Conservation (phyloP, 306 rosid genomes). For the Lagenaria siceraria region DNA sequence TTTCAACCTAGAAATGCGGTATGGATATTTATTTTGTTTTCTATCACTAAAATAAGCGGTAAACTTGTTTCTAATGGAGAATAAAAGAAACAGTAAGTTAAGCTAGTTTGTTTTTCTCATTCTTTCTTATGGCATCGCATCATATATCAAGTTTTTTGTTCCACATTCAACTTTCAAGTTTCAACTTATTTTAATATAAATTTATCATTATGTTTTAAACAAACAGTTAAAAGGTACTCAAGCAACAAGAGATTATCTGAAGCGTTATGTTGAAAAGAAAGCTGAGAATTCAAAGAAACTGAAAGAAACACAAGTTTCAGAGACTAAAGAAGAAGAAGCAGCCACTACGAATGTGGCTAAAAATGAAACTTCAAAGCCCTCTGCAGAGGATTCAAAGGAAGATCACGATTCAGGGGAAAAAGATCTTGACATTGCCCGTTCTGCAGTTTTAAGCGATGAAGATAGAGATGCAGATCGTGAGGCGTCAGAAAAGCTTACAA, state of each 20-base stretch:
- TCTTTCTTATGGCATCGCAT: not conserved
- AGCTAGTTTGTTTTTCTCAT: not conserved
- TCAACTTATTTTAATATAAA: not conserved
- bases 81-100: not conserved
- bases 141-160: not conserved
- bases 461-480: slow-evolving; percentile 72
- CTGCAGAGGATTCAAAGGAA: slow-evolving; percentile 41
- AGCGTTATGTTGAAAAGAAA: slow-evolving; percentile 59
- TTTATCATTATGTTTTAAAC: slow-evolving; percentile 11
- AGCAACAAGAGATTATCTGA: slow-evolving; percentile 55
- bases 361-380: slow-evolving; percentile 32
- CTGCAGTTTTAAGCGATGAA: slow-evolving; percentile 74
- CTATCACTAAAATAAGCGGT: not conserved
- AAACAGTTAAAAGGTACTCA: slow-evolving; percentile 63
- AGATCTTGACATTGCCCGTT: slow-evolving; percentile 37
- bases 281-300: slow-evolving; percentile 45
- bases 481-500: slow-evolving; percentile 54
- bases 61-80: not conserved
- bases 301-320: slow-evolving; percentile 39
- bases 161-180: not conserved
- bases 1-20: not conserved
- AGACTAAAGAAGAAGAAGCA: slow-evolving; percentile 36
- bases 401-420: slow-evolving; percentile 44
- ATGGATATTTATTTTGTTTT: not conserved
- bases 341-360: slow-evolving; percentile 30